Conservation (phyloP, 2,329 filamentous ascomycete species). For the Teratosphaeriaceae sp. region DNA sequence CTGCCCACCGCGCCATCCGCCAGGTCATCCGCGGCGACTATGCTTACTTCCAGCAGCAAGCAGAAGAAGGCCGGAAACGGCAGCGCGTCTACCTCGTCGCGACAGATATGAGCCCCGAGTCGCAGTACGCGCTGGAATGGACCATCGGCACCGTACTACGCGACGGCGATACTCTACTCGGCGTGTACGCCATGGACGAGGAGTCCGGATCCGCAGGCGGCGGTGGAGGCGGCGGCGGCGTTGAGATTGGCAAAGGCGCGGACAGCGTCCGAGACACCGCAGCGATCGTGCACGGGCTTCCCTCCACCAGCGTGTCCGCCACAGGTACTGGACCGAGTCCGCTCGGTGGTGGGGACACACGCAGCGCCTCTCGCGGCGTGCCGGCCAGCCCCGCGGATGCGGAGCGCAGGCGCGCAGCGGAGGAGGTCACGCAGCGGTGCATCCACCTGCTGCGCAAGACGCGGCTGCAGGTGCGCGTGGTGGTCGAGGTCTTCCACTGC, state of each 20-base stretch:
- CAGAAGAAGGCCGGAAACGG: conserved; percentile 69
- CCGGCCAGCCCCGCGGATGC: conserved; percentile 55
- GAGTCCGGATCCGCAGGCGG: conserved; percentile 51
- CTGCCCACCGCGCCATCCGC: conserved; percentile 73
- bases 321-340: too few species aligned
- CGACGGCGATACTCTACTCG: conserved; percentile 88
- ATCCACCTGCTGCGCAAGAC: conserved; percentile 86
- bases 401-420: conserved; percentile 71
- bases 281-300: conserved; percentile 60
- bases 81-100: conserved; percentile 92
- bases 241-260: conserved; percentile 62
- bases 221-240: conserved; percentile 40
- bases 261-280: conserved; percentile 71
- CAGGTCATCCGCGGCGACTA: conserved; percentile 91
- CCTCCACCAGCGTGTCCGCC: conserved; percentile 33
- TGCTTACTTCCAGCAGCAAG: conserved; percentile 64
- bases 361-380: conserved; percentile 15
- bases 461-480: conserved; percentile 81
- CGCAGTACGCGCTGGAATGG: conserved; percentile 93
- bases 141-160: conserved; percentile 90
- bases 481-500: conserved; percentile 96
- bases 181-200: conserved; percentile 90
- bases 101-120: conserved; percentile 89
- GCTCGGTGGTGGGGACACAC: too few species aligned
- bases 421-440: conserved; percentile 76